Conservation (phyloP, 2,329 filamentous ascomycete genomes). For the Nannizzia gypsea region DNA sequence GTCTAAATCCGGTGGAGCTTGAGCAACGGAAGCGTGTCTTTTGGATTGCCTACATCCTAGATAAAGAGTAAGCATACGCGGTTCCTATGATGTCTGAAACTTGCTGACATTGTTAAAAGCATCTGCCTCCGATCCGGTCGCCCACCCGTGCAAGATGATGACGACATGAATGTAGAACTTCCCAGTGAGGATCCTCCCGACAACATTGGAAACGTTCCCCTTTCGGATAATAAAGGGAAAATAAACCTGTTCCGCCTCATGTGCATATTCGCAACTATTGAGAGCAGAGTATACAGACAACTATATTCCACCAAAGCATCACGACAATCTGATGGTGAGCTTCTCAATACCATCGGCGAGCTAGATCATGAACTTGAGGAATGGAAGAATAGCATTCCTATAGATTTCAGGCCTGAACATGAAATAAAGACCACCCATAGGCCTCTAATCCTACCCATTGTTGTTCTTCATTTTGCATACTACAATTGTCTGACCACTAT, state of each 20-base stretch:
- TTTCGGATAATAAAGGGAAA: constrained; percentile 78
- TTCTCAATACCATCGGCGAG: constrained; percentile 91
- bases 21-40: constrained; percentile 76
- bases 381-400: constrained; percentile 91
- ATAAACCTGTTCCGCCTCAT: constrained; percentile 91
- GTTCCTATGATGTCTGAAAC: neutral
- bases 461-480: constrained; percentile 90
- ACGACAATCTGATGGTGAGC: constrained; percentile 81
- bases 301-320: constrained; percentile 87
- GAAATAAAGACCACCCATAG: constrained; percentile 90
- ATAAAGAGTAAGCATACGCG: constrained; percentile 48
- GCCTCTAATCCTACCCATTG: constrained; percentile 84
- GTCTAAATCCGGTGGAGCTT: constrained; percentile 82
- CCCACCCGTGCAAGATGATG: constrained; percentile 61
- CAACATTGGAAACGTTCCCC: constrained; percentile 85
- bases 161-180: constrained; percentile 90
- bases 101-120: constrained; percentile 21
- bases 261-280: constrained; percentile 82
- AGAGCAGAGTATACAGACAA: constrained; percentile 85
- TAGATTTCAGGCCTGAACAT: constrained; percentile 93
- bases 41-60: constrained; percentile 64
- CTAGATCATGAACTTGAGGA: constrained; percentile 80
- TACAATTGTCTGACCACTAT: constrained; percentile 98
- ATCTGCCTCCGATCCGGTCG: constrained; percentile 61
- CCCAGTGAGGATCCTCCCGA: constrained; percentile 83